Conservation (phyloP, 83 land plant genomes). For the Diphasiastrum complanatum region DNA sequence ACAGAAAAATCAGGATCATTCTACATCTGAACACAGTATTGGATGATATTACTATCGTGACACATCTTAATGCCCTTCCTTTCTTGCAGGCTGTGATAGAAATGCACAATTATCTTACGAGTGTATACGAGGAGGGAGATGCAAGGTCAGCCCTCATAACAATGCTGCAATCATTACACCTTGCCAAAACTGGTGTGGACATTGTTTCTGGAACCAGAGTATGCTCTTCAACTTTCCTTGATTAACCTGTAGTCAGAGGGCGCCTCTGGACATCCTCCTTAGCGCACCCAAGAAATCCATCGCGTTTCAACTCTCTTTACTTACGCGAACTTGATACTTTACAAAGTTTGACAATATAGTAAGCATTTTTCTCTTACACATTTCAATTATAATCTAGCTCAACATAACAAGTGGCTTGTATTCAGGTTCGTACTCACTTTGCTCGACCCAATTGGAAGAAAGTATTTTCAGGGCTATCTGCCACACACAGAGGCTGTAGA, state of each 20-base stretch:
- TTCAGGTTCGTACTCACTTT: slow-evolving; percentile 36
- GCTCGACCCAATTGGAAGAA: slow-evolving; percentile 34
- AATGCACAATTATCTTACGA: slow-evolving; percentile 87
- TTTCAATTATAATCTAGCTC: too few species aligned
- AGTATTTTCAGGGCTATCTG: slow-evolving; percentile 31
- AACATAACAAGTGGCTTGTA: too few species aligned
- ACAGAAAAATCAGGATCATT: too few species aligned
- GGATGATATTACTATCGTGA: too few species aligned
- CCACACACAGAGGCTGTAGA: slow-evolving; percentile 24
- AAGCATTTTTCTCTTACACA: too few species aligned
- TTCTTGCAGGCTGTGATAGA: slow-evolving; percentile 56
- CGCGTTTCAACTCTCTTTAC: too few species aligned
- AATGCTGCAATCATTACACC: slow-evolving; percentile 83
- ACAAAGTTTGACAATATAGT: too few species aligned
- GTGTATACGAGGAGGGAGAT: slow-evolving; percentile 91
- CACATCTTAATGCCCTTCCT: neutral
- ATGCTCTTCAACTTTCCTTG: too few species aligned
- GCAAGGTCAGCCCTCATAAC: slow-evolving; percentile 79
- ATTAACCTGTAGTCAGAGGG: too few species aligned
- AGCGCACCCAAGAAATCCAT: too few species aligned
- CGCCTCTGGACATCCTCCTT: neutral
- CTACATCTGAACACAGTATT: too few species aligned
- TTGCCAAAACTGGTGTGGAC: slow-evolving; percentile 81
- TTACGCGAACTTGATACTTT: too few species aligned
- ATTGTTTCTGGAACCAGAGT: slow-evolving; percentile 84